Conservation (phyloP, 75 land plant species). For the Gnetum montanum region DNA sequence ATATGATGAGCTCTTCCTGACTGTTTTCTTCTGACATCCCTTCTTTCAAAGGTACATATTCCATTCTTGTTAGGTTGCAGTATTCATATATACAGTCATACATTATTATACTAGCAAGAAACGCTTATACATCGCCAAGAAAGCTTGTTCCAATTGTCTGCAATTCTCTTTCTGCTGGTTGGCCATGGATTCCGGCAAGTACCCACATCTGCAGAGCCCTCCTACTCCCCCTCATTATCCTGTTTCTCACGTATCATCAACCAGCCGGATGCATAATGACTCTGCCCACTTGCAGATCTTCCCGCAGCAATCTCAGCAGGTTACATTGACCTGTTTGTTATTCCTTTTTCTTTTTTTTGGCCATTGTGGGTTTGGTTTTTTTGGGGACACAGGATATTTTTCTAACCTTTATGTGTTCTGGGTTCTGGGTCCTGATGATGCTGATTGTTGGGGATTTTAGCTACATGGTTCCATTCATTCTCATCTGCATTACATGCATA, state of each 20-base stretch:
- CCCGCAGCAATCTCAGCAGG: background rate
- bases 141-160: background rate
- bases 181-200: background rate
- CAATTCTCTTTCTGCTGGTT: background rate
- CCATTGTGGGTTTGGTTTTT: background rate
- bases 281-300: background rate
- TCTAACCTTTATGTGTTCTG: background rate
- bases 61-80: background rate
- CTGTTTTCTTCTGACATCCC: slow-evolving; percentile 2
- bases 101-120: background rate
- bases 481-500: slow-evolving; percentile 22
- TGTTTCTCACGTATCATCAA: background rate
- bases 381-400: background rate
- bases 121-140: background rate
- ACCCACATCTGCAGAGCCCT: slow-evolving; percentile 8
- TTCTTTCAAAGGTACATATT: background rate
- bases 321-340: background rate
- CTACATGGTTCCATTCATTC: slow-evolving; percentile 17
- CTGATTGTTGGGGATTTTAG: background rate
- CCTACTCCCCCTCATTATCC: background rate
- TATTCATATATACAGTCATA: too few relatives aligned
- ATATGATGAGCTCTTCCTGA: background rate
- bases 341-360: background rate
- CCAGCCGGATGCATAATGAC: background rate
- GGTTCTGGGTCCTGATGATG: background rate